Base-by-base conservation (phyloP, 257 asterid genomes). In the Nicotiana tomentosiformis region DNA sequence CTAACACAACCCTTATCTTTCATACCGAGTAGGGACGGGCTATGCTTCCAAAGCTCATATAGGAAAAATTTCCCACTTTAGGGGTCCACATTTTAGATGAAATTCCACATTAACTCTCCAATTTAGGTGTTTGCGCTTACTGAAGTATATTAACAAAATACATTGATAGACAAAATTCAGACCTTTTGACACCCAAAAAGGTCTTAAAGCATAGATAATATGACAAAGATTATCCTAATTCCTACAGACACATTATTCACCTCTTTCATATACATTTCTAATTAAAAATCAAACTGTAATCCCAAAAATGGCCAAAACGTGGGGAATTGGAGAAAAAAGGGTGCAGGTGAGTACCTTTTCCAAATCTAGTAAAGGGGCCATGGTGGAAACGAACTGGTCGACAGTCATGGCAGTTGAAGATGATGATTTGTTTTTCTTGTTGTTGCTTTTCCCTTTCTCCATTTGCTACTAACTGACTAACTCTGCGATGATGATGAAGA, bases 351-450 rank as follows among this genome's bases (percentile, higher is more conserved):
- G 61, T 85, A 94, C 99, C 84, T 96, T 93, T 86, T 96, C 98
- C 98, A 93, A 89, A 87, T 96, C 98, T 67, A 96, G 88, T 82
- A 96, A 92, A 84, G 99, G 98, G 30, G 93, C 87, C 97, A 90
- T 96, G 77, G 80, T 90, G 84, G 99, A 96, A 79, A 96, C 92
- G 90, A 96, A 94, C 87, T 96, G 98, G 7, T 93, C 95, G 81
- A 94, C 92, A 2, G 98, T 91, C 67, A 94, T 77, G 16, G 86
- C 88, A 84, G 77, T 67, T 46, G 87, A 77, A 74, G 83, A 70
- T 49, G 55, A 32, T n/a, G 39, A 23, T 10, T n/a, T 74, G 82
- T 9, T 55, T 53, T 84, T 85, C 82, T 33, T 84, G 55, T 67
- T 84, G 15, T 57, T 68, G 86, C 49, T 83, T 78, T 83, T 91